phyloP scores from a whole-genome alignment of 2,329 filamentous ascomycete genomes.

The Aspergillus sp. region DNA sequence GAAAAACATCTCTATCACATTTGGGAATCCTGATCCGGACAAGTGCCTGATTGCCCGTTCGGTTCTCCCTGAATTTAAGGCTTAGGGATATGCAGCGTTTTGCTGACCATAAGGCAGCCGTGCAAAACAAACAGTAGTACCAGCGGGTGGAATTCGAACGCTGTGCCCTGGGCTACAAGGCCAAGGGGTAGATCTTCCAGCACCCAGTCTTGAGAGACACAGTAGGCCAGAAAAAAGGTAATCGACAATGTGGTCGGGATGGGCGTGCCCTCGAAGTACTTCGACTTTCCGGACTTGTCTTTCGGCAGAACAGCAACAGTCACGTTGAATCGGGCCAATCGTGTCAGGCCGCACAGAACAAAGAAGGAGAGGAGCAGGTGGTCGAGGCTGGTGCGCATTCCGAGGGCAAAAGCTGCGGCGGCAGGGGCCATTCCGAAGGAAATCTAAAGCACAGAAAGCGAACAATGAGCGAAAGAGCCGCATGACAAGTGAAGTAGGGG shows the following conservation, averaged over 20 bases:
- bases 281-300: slow-evolving; percentile 84
- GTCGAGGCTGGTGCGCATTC: slow-evolving; percentile 80
- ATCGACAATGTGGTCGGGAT: slow-evolving; percentile 87
- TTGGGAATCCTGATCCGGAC: slow-evolving; percentile 12
- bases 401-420: slow-evolving; percentile 82
- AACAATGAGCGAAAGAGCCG: slow-evolving; percentile 11
- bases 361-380: slow-evolving; percentile 81
- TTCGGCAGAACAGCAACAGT: slow-evolving; percentile 88
- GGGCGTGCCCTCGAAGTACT: slow-evolving; percentile 95
- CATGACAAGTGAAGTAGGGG: slow-evolving; percentile 26
- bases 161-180: slow-evolving; percentile 64
- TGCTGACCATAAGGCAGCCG: slow-evolving; percentile 92
- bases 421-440: slow-evolving; percentile 94
- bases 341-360: slow-evolving; percentile 89
- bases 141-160: slow-evolving; percentile 80
- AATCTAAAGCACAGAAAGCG: slow-evolving; percentile 60
- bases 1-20: slow-evolving; percentile 23
- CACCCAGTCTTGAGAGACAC: slow-evolving; percentile 79
- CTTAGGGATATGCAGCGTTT: slow-evolving; percentile 93
- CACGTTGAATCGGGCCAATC: slow-evolving; percentile 96
- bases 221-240: slow-evolving; percentile 84
- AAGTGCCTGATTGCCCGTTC: slow-evolving; percentile 15
- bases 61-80: slow-evolving; percentile 45
- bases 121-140: slow-evolving; percentile 81
- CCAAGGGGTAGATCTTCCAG: slow-evolving; percentile 78